Percentiles rank a stretch among this genome's conserved stretches.
Conservation (phyloP, 345 rosid genomes). For the Eucalyptus erythrocorys region DNA sequence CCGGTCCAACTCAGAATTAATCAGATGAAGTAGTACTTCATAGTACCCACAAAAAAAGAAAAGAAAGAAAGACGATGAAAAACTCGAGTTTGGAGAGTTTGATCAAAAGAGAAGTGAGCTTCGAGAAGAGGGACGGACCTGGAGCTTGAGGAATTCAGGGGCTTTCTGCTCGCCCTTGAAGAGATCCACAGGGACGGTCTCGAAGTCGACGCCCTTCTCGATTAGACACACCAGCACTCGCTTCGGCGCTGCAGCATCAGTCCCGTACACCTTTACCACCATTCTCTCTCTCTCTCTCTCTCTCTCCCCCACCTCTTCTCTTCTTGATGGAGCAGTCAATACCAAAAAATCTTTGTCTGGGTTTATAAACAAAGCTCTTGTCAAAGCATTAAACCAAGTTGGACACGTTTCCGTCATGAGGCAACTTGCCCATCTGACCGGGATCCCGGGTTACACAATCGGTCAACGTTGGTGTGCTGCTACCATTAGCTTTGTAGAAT, state of each 20-base stretch:
- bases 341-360: neutral
- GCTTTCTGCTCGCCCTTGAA: slow-evolving; percentile 42
- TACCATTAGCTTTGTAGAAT: neutral
- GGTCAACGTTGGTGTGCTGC: neutral
- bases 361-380: neutral
- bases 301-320: neutral
- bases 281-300: neutral
- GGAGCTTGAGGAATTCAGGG: slow-evolving; percentile 47
- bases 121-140: slow-evolving; percentile 10
- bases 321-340: neutral
- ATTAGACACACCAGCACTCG: slow-evolving; percentile 29
- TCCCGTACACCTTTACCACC: slow-evolving; percentile 60
- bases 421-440: neutral
- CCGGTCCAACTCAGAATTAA: neutral
- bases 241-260: slow-evolving; percentile 34
- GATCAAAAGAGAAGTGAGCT: neutral
- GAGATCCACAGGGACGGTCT: slow-evolving; percentile 52
- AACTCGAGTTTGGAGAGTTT: neutral
- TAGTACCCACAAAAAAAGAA: no score
- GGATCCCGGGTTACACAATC: neutral
- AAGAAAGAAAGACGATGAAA: neutral
- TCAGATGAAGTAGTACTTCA: neutral
- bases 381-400: neutral
- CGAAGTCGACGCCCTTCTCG: slow-evolving; percentile 51
- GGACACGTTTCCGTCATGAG: neutral